phyloP scores from a whole-genome alignment of 73 alveolate genomes.

The Uronychia setigera region DNA sequence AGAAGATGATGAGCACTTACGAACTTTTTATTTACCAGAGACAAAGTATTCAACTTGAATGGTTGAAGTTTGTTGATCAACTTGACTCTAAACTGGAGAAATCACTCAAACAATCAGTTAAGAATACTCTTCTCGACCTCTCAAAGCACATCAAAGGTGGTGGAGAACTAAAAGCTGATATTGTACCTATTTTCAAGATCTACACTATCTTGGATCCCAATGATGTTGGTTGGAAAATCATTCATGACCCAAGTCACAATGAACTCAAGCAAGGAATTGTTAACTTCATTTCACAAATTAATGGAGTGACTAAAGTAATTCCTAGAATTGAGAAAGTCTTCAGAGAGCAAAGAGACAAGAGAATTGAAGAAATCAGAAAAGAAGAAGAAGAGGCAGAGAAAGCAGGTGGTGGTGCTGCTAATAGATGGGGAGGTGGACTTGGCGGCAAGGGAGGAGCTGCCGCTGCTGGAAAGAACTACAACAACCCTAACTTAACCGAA shows the following conservation, averaged over 20 bases:
- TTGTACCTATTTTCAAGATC: constrained; percentile 69
- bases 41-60: constrained; percentile 63
- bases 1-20: constrained; percentile 77
- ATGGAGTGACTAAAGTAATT: constrained; percentile 50
- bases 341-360: constrained; percentile 76
- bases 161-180: constrained; percentile 43
- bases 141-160: constrained; percentile 86
- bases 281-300: constrained; percentile 50
- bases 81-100: constrained; percentile 86
- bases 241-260: constrained; percentile 76
- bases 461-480: constrained; percentile 12
- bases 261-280: constrained; percentile 64
- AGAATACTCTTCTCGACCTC: constrained; percentile 83
- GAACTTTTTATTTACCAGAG: constrained; percentile 78
- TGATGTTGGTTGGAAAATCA: constrained; percentile 51
- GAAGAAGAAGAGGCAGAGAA: constrained; percentile 56
- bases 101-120: constrained; percentile 90
- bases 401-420: constrained; percentile 45
- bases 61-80: constrained; percentile 67
- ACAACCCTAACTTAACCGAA: constrained; percentile 55
- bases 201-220: constrained; percentile 47
- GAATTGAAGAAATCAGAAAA: constrained; percentile 66
- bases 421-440: constrained; percentile 20
- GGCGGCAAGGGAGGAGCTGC: constrained; percentile 26
- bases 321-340: constrained; percentile 79